Percentiles rank a stretch among this genome's conserved stretches.
phyloP scores from a whole-genome alignment of 176 grass and related monocot genomes.

The Saccharum officinarum region DNA sequence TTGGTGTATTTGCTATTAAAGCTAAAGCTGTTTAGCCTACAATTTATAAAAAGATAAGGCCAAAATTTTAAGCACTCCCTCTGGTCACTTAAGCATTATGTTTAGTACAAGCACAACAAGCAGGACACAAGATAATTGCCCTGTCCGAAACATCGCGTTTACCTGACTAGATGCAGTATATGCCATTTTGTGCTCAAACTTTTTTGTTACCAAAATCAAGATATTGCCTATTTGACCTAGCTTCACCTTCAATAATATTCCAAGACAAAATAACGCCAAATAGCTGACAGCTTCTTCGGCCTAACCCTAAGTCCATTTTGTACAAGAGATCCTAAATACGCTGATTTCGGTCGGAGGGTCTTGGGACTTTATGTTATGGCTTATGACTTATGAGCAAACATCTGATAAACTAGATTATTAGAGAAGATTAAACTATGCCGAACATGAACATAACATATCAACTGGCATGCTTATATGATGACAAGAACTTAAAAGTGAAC shows the following conservation, averaged over 20 bases:
- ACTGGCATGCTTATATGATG: not conserved
- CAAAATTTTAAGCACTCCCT: not conserved
- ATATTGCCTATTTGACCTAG: not conserved
- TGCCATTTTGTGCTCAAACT: not conserved
- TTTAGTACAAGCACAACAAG: not conserved
- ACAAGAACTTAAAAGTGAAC: not conserved
- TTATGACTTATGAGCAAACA: not conserved
- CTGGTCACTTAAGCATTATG: not conserved
- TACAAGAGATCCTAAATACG: not conserved
- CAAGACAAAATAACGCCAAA: not conserved
- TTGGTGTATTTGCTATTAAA: not conserved
- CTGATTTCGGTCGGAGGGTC: not conserved
- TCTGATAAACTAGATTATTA: not conserved
- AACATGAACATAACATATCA: not conserved
- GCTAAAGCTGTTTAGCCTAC: not conserved
- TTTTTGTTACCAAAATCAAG: slow-evolving; percentile 10
- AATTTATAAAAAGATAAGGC: not conserved
- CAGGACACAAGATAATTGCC: not conserved
- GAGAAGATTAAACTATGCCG: not conserved
- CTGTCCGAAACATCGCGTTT: not conserved
- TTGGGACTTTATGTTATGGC: not conserved
- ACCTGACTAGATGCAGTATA: not conserved
- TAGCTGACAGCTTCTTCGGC: not conserved
- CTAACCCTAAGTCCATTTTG: not conserved
- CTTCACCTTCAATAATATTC: not conserved